Base-by-base conservation (phyloP, 495 filamentous ascomycete species). In the Podospora conica region DNA sequence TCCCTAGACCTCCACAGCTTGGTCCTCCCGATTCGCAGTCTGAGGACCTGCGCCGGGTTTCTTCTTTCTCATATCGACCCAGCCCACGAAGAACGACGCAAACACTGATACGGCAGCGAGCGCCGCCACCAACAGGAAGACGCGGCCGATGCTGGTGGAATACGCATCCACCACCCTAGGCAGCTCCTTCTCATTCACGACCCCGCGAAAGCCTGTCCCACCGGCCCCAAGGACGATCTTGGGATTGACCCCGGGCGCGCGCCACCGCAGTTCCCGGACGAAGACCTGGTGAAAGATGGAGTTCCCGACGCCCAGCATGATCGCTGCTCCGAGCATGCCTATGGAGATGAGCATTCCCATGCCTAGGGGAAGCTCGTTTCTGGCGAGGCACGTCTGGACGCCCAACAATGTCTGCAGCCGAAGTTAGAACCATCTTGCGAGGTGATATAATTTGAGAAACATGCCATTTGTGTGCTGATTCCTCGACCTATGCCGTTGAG, bases 401-500 rank as follows among this genome's bases (percentile, higher is more conserved):
- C 73, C 63, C 7, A 91, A 75, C 61, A 75, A 78, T 70, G 71
- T 80, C 75, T 70, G 81, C 1, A 82, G 83, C 11, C 83, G 86
- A 56, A 88, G 73, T 71, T 86, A 48, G 27, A 11, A 55, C 25
- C 20, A 58, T 9, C 28, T 12, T n/a, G n/a, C 9, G 12, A 3
- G 0, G 12, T 40, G 18, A 53, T 55, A 23, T 25, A 33, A 22
- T 18, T 12, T 28, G 15, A 53, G 21, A 60, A 60, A 57, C 67
- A 33, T 64, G 68, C 69, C 68, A 74, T 70, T 68, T 90, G 88
- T 77, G 87, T 80, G 9, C 88, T 88, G 0, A 84, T 65, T 0
- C 89, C 90, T 5, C 89, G 72, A 20, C 89, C 89, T 3, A 85
- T 67, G 20, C 90, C 90, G 66, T 79, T 86, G n/a, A 92, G 64